Percentiles rank a stretch among this genome's conserved stretches.
Evolutionary conservation across 2,329 filamentous ascomycete genomes (phyloP).

Genomic region (Talaromyces sp.): DNA sequence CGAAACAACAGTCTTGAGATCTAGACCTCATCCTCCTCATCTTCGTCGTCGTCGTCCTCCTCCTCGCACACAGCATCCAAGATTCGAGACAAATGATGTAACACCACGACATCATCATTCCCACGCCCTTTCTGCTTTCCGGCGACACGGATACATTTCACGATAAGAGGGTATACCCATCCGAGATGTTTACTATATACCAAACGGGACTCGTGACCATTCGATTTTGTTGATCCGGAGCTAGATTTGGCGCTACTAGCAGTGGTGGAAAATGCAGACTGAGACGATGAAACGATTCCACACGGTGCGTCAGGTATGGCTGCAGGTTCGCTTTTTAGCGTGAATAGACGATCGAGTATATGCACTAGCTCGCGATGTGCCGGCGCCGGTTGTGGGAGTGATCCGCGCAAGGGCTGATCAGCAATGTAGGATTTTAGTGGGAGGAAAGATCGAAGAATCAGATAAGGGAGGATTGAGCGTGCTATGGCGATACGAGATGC

Average conservation of each 20-base stretch:
- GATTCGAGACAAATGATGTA: slow-evolving; percentile 53
- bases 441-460: slow-evolving; percentile 75
- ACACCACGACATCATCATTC: slow-evolving; percentile 32
- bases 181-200: slow-evolving; percentile 67
- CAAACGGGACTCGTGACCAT: slow-evolving; percentile 49
- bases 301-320: slow-evolving; percentile 54
- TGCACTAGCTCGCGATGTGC: slow-evolving; percentile 75
- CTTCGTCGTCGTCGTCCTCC: slow-evolving; percentile 13
- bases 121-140: slow-evolving; percentile 38
- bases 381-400: slow-evolving; percentile 79
- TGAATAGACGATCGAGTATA: slow-evolving; percentile 61
- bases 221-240: slow-evolving; percentile 19
- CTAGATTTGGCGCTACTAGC: neutral
- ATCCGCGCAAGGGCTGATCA: slow-evolving; percentile 82
- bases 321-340: slow-evolving; percentile 62
- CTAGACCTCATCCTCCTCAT: slow-evolving; percentile 15
- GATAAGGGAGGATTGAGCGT: slow-evolving; percentile 68
- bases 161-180: slow-evolving; percentile 69
- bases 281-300: neutral
- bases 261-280: neutral
- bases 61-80: slow-evolving; percentile 56
- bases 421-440: slow-evolving; percentile 80
- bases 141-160: slow-evolving; percentile 34
- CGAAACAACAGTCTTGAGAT: neutral
- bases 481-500: slow-evolving; percentile 58